A percentile compares a stretch with the other conserved stretches of the same genome.
Evolutionary conservation across 2,329 filamentous ascomycete genomes (phyloP).

Genomic region (Aspergillus neotritici): DNA sequence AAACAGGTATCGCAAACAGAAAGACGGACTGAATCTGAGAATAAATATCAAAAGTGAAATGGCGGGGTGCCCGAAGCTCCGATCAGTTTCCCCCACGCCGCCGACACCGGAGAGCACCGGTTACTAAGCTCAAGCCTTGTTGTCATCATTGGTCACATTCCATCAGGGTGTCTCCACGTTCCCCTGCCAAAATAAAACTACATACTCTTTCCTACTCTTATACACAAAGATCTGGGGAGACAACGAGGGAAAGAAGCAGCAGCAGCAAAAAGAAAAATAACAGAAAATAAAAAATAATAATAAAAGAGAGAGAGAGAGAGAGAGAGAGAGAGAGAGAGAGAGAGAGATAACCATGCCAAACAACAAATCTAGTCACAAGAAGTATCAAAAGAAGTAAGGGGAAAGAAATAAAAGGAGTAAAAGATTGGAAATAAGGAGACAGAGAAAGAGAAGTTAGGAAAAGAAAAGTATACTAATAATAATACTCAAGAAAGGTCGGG

Average conservation of each 20-base stretch:
- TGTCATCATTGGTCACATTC: neutral
- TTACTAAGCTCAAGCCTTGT: constrained; percentile 6
- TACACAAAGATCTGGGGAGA: neutral
- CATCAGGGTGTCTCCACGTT: no score
- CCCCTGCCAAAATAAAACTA: no score
- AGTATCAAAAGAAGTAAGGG: constrained; percentile 2
- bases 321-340: no score
- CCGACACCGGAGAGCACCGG: constrained; percentile 22
- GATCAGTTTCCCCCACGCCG: constrained; percentile 15
- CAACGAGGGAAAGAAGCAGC: neutral
- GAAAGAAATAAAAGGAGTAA: constrained; percentile 2
- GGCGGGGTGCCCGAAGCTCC: constrained; percentile 11
- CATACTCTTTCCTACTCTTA: no score
- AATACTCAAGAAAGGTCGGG: constrained; percentile 7
- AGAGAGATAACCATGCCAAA: neutral
- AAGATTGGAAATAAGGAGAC: constrained; percentile 1
- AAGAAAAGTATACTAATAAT: constrained; percentile 2
- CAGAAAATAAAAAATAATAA: neutral
- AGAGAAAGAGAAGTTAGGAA: neutral
- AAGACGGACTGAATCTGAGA: no score
- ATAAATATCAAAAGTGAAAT: neutral
- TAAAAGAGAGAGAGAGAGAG: no score
- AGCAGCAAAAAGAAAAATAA: neutral
- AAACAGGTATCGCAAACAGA: neutral
- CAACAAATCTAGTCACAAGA: constrained; percentile 10